Evolutionary conservation across 2,329 filamentous ascomycete species (phyloP), one percentile per base, ranked within the genome.

Genomic region (Aspergillus sp.): DNA sequence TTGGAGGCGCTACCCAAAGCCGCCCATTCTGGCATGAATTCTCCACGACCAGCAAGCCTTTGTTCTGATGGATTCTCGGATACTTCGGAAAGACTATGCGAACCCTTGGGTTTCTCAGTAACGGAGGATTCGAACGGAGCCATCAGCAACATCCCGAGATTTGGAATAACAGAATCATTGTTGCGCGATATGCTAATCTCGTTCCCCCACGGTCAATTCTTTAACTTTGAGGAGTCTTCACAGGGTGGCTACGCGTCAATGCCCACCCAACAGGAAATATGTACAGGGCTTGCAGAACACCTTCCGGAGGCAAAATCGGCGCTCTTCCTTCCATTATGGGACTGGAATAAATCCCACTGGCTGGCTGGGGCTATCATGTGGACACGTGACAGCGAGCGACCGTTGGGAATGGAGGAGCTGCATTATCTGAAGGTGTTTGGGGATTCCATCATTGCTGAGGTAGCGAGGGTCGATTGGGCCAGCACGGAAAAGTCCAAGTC

Each of bases 401-500:
- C 36, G 7, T 43, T 64, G 6, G 50, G 46, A 1, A 35, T 43
- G 2, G 52, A 61, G 13, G 65, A 68, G 28, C 50, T 68, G 19
- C 47, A 56, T 28, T 69, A 66, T 33, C 48, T 68, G 39, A 64
- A 57, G 35, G 54, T 59, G 0, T 69, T 67, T 38, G 58, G 59
- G 3, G 60, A 65, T 40, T 53, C 60, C 0, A 57, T 69, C 4
- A 58, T 66, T 6, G 61, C 64, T 1, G 62, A 66, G 34, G 57
- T 66, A 11, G 58, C 60, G 9, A 58, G 64, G 8, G 49, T 64
- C 9, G 56, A 67, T n/a, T 62, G 61, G 46, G 54, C 42, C 4
- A 50, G 58, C 2, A 59, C 57, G 1, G 72, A 76, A 32, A 67
- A 68, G 40, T 68, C 72, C 7, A 79, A 79, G 46, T 69, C 69